Evolutionary conservation across 2,329 filamentous ascomycete species (phyloP).

Genomic region (Scortechinia acanthostroma): DNA sequence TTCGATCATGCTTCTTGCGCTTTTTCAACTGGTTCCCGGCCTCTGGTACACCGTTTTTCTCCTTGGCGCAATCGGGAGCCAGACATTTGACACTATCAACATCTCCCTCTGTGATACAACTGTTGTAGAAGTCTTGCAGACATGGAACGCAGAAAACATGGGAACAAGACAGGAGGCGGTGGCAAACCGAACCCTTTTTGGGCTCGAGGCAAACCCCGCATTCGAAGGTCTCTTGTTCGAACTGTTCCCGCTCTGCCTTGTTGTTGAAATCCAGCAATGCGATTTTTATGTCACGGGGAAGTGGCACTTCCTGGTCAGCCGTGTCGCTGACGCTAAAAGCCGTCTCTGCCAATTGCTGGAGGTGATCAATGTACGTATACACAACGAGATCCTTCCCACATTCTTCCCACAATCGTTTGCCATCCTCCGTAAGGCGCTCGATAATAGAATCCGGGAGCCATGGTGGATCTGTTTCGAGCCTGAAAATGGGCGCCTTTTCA

Average conservation of each 20-base stretch:
- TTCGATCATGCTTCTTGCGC: constrained; percentile 35
- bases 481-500: constrained; percentile 36
- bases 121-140: constrained; percentile 57
- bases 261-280: constrained; percentile 44
- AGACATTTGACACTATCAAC: constrained; percentile 51
- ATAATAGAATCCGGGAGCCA: constrained; percentile 42
- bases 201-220: constrained; percentile 59
- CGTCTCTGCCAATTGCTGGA: constrained; percentile 47
- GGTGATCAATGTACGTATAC: constrained; percentile 50
- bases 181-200: constrained; percentile 52
- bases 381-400: constrained; percentile 45
- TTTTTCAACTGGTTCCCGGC: constrained; percentile 12
- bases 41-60: constrained; percentile 12
- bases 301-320: constrained; percentile 27
- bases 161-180: constrained; percentile 44
- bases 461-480: constrained; percentile 33
- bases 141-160: constrained; percentile 60
- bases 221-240: constrained; percentile 54
- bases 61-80: constrained; percentile 43
- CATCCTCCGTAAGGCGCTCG: constrained; percentile 33
- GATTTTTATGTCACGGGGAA: constrained; percentile 38
- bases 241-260: constrained; percentile 42
- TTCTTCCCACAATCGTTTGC: constrained; percentile 47
- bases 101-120: constrained; percentile 54
- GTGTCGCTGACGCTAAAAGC: constrained; percentile 38